Base-by-base conservation (phyloP, 1,284 basidiomycete genomes). In the Cryptococcus amylolentus region DNA sequence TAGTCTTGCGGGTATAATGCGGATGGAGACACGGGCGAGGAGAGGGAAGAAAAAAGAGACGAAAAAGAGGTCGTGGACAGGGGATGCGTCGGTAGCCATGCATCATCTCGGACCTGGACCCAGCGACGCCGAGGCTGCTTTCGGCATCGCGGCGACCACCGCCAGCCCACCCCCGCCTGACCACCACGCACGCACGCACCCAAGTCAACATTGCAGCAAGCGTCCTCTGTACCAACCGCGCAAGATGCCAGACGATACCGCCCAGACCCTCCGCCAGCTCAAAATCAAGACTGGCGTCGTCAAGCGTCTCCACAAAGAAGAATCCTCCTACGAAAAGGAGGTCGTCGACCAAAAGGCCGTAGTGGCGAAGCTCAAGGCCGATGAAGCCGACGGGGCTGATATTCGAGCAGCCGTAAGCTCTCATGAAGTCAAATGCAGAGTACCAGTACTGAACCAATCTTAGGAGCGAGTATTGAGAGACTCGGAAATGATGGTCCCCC, bases 201-300 rank as follows among this genome's bases (percentile, higher is more conserved):
- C 23, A 23, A 23, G 23, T 23, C 23, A 35, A 10, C 2, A 1
- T 35, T 35, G 31, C 31, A 8, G 31, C 31, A 35, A 35, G 31
- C 10, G 31, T 35, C 31, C 31, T 10, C 31, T 35, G 10, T 35
- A 35, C 5, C 31, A 6, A 35, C 3, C 23, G 42, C 14, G 35
- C 26, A 51, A 54, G 18, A 72, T 72, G 70, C 63, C 73, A 38
- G 67, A 69, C 59, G 61, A 64, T 1, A 59, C 57, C 46, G 62
- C 70, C 5, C 71, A 73, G 56, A 62, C 68, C 43, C 46, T 70
- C 13, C 61, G 71, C 27, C 87, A 90, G 71, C 82, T 93, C 65
- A 89, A 85, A 75, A 92, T 92, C 80, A 91, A 90, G 79, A 77
- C 84, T 5, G 86, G 86, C 44, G 83, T 81, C 38, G 83, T 85